Evolutionary conservation across 2,329 filamentous ascomycete genomes (phyloP).

Genomic region (Diaporthe helianthi): DNA sequence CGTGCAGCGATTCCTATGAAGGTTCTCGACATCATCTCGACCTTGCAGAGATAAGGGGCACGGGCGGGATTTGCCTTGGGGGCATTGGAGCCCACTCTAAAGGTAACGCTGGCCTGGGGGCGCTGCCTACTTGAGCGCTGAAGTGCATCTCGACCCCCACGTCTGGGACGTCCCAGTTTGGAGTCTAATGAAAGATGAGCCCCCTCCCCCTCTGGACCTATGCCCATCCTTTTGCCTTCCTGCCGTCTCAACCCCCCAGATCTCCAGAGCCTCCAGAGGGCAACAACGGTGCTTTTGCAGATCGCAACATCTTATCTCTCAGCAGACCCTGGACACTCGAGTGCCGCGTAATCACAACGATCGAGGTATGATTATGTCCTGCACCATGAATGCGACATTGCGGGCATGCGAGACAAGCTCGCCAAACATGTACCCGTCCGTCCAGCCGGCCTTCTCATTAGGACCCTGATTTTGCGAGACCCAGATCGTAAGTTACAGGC

Average conservation of each 20-base stretch:
- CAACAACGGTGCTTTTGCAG: background rate
- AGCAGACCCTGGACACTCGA: background rate
- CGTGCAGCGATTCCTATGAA: conserved; percentile 20
- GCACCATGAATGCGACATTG: background rate
- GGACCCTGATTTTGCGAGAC: background rate
- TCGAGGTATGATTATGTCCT: conserved; percentile 1
- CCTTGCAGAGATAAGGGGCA: conserved; percentile 23
- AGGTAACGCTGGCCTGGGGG: conserved; percentile 23
- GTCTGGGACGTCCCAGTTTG: conserved; percentile 10
- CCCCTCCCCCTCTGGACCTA: background rate
- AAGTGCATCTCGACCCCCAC: conserved; percentile 32
- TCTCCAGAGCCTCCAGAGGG: conserved; percentile 7
- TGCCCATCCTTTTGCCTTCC: too few species aligned
- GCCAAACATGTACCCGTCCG: background rate
- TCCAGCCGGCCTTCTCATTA: background rate
- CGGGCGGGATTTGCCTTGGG: conserved; percentile 31
- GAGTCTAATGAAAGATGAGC: conserved; percentile 10
- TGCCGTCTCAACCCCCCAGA: conserved; percentile 21
- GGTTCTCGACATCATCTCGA: conserved; percentile 21
- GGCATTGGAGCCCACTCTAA: conserved; percentile 23
- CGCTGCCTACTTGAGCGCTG: conserved; percentile 8
- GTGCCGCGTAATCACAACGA: background rate
- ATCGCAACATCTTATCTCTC: conserved; percentile 20
- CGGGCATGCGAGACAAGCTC: background rate
- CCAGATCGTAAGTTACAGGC: background rate